A percentile compares a stretch with the other conserved stretches of the same genome.
Evolutionary conservation across 495 filamentous ascomycete species (phyloP).

Genomic region (Aspergillus carlsbadensis): DNA sequence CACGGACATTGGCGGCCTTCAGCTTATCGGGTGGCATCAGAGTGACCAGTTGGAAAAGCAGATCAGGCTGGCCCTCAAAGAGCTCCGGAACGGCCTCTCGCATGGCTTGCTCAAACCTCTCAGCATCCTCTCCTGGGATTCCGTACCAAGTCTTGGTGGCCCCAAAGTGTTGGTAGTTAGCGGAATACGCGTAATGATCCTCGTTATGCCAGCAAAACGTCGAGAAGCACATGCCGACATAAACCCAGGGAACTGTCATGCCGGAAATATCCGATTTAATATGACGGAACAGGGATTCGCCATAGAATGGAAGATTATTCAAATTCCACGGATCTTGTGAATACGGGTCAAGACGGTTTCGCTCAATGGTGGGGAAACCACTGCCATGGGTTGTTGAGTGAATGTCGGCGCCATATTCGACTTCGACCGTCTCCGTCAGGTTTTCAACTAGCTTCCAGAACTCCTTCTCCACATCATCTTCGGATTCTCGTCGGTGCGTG

Average conservation of each 20-base stretch:
- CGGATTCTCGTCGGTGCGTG: constrained; percentile 74
- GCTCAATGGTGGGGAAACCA: constrained; percentile 94
- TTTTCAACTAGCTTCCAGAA: constrained; percentile 96
- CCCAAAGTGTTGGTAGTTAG: constrained; percentile 98
- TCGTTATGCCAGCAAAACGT: constrained; percentile 99
- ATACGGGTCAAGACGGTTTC: constrained; percentile 81
- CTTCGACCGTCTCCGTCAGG: constrained; percentile 91
- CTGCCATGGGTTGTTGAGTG: constrained; percentile 98
- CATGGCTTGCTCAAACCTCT: constrained; percentile 95
- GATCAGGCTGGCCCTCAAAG: constrained; percentile 94
- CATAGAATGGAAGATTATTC: constrained; percentile 86
- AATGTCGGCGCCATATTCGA: constrained; percentile 98
- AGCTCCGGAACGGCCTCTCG: constrained; percentile 90
- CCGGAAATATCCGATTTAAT: constrained; percentile 99
- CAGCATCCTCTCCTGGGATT: constrained; percentile 88
- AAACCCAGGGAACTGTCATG: constrained; percentile 99
- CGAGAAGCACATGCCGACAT: constrained; percentile 99
- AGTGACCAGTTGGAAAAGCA: constrained; percentile 96
- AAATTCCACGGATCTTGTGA: constrained; percentile 94
- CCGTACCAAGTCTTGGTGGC: constrained; percentile 99
- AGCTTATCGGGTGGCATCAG: constrained; percentile 90
- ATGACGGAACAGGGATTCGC: constrained; percentile 90
- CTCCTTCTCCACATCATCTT: constrained; percentile 95
- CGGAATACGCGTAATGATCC: constrained; percentile 96
- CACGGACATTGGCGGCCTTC: constrained; percentile 89